Evolutionary conservation across 1,284 basidiomycete species (phyloP).

Genomic region (Xerocomus minutiporus): DNA sequence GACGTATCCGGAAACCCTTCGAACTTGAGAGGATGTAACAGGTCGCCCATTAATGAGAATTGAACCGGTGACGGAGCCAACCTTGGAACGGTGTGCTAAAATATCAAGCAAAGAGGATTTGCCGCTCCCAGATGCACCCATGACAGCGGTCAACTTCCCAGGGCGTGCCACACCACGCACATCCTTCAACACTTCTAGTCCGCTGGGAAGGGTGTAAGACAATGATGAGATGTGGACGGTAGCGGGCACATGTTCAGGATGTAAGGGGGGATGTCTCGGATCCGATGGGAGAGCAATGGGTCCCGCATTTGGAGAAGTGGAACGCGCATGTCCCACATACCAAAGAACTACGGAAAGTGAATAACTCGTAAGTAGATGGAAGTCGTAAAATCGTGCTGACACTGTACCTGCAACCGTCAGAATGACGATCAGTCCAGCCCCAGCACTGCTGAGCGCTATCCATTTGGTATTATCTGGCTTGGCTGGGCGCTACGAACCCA

Average conservation of each 20-base stretch:
- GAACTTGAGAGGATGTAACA: constrained; percentile 74
- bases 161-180: constrained; percentile 82
- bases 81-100: constrained; percentile 85
- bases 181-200: constrained; percentile 69
- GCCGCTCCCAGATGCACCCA: constrained; percentile 95
- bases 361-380: neutral
- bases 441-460: constrained; percentile 81
- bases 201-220: constrained; percentile 67
- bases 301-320: constrained; percentile 51
- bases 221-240: constrained; percentile 85
- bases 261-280: constrained; percentile 29
- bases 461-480: constrained; percentile 78
- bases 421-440: constrained; percentile 68
- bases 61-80: constrained; percentile 70
- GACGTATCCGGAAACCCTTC: constrained; percentile 87
- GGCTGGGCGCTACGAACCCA: constrained; percentile 51
- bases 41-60: constrained; percentile 84
- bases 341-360: constrained; percentile 63
- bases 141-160: constrained; percentile 89
- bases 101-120: constrained; percentile 97
- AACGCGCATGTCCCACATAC: constrained; percentile 75
- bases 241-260: constrained; percentile 85
- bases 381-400: neutral
- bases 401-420: constrained; percentile 49
- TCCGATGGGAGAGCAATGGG: constrained; percentile 55